Conservation (phyloP, 129 eudicot genomes). For the Scalesia atractyloides region DNA sequence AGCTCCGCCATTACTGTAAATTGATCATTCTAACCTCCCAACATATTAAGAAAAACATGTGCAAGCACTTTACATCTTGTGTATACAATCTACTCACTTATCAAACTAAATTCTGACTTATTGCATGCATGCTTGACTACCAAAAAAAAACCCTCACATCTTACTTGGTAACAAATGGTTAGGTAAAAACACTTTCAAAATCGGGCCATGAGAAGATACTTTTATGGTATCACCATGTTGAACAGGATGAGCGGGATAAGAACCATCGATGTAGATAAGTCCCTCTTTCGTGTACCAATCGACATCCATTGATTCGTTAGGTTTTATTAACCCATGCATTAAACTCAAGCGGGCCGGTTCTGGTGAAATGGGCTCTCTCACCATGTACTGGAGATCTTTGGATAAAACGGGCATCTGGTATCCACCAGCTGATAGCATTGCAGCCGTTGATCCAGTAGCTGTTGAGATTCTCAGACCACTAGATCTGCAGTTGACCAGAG, state of each 20-base stretch:
- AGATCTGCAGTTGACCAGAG: constrained; percentile 66
- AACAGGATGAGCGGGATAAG: constrained; percentile 31
- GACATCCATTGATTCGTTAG: constrained; percentile 50
- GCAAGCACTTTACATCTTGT: background rate
- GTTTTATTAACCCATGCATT: constrained; percentile 65
- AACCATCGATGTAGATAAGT: constrained; percentile 44
- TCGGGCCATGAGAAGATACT: constrained; percentile 63
- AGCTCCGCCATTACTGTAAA: too few relatives aligned
- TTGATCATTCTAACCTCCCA: background rate
- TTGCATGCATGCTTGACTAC: background rate
- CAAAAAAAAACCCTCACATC: constrained; percentile 8
- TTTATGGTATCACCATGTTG: constrained; percentile 59
- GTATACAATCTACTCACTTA: constrained; percentile 14
- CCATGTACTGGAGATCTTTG: constrained; percentile 83
- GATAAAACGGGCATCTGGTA: constrained; percentile 72
- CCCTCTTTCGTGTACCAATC: constrained; percentile 49
- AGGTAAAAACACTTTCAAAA: constrained; percentile 63
- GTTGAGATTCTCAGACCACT: constrained; percentile 94
- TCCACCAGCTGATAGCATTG: constrained; percentile 95
- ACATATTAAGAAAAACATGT: background rate
- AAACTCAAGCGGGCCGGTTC: constrained; percentile 32
- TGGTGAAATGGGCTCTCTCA: constrained; percentile 73
- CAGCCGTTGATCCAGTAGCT: constrained; percentile 97
- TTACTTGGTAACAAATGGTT: constrained; percentile 38
- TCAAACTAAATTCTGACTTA: background rate